Evolutionary conservation across 2,329 filamentous ascomycete species (phyloP).

Genomic region (Fusarium robinianum): DNA sequence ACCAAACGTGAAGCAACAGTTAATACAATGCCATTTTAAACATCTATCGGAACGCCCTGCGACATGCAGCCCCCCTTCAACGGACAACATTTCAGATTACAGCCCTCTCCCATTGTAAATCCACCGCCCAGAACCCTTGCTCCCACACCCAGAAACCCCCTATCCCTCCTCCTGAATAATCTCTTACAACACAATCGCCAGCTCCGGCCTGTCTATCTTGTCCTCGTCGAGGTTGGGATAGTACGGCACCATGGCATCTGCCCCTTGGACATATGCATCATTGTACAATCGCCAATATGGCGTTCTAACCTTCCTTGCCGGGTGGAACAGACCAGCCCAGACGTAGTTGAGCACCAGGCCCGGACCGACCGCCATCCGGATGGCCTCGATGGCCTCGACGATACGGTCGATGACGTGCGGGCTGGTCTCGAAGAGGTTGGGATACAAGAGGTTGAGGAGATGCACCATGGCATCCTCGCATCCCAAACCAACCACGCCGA

Average conservation of each 20-base stretch:
- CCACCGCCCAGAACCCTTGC: constrained; percentile 17
- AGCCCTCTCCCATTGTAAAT: constrained; percentile 23
- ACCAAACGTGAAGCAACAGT: not conserved
- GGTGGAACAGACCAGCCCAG: constrained; percentile 97
- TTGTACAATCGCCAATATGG: constrained; percentile 99
- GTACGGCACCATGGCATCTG: constrained; percentile 95
- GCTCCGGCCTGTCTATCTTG: constrained; percentile 74
- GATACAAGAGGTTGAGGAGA: constrained; percentile 92
- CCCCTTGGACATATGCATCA: constrained; percentile 90
- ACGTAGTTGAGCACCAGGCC: constrained; percentile 97
- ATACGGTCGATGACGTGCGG: constrained; percentile 98
- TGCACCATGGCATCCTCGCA: constrained; percentile 99
- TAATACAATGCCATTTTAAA: constrained; percentile 28
- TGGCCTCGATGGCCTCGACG: constrained; percentile 94
- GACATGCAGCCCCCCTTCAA: constrained; percentile 34
- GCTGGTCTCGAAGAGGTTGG: constrained; percentile 96
- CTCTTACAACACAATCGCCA: constrained; percentile 77
- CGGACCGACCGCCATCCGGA: constrained; percentile 89
- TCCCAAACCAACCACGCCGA: constrained; percentile 95
- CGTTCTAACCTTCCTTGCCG: constrained; percentile 88
- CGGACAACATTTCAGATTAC: constrained; percentile 34
- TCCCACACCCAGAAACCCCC: constrained; percentile 15
- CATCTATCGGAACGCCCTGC: constrained; percentile 38
- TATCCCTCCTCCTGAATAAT: constrained; percentile 18
- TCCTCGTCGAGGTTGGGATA: constrained; percentile 88